Base-by-base conservation (phyloP, 768 basidiomycete genomes). In the Candolleomyces aberdarensis region DNA sequence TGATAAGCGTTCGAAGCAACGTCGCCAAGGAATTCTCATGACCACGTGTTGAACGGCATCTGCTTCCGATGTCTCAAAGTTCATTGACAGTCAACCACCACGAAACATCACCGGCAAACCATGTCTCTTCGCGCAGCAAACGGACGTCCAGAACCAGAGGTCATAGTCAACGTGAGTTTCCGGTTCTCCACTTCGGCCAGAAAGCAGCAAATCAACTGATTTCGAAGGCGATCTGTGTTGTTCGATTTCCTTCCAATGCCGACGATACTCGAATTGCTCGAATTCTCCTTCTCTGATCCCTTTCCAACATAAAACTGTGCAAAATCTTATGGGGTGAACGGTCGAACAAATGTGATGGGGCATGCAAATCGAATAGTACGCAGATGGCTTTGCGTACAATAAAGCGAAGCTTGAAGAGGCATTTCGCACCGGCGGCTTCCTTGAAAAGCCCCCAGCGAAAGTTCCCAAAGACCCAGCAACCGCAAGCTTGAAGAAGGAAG, bases 321-420 rank as follows among this genome's bases (percentile, higher is more conserved):
- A 8, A 14, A 29, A 22, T 32, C 1, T 8, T 1, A 31, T 51
- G 13, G 8, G 49, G 10, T 14, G 26, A 31, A 19, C 20, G n/a
- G 5, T 3, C 48, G 48, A 22, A 49, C 48, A 5, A 49, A 49
- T 49, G 10, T 22, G 20, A 40, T 54, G 39, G 32, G 60, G 56
- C 51, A 51, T 47, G 36, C 15, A 13, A 32, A 29, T 17, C 46
- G 2, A 20, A 22, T 65, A 89, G 87, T 89, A 84, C 67, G 73
- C 71, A 19, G 88, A 90, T 67, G 88, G 88, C 7, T 82, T 82
- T 56, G 79, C 86, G 9, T 90, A 88, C 66, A 84, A 83, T 26
- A 90, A 89, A 69, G 76, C 78, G 56, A 85, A 84, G 68, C 76
- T 90, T 73, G 86, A 87, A 63, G 85, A 87, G 58, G 86, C 84